Percentiles rank a stretch among this genome's conserved stretches.
Conservation (phyloP, 2,329 filamentous ascomycete species). For the Colletotrichum sp. region DNA sequence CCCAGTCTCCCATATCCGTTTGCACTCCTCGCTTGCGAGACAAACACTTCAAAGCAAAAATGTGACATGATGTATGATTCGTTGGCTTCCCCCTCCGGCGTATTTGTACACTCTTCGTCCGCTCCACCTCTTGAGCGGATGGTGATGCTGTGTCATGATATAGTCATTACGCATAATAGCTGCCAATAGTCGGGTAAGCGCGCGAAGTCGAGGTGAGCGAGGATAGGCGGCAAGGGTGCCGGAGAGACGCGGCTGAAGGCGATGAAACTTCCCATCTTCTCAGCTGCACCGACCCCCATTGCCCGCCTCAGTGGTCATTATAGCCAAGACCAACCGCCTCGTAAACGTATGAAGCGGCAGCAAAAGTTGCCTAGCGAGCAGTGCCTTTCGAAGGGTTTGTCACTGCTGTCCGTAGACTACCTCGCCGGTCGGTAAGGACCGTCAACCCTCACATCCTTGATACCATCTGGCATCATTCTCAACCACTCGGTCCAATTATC, state of each 20-base stretch:
- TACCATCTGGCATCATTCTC: slow-evolving; percentile 61
- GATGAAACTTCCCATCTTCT: not conserved
- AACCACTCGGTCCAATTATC: slow-evolving; percentile 65
- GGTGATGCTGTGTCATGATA: not conserved
- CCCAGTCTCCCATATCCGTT: not conserved
- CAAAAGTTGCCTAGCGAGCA: not conserved
- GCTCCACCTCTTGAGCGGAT: not conserved
- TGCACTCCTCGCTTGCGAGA: not conserved
- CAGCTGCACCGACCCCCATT: not conserved
- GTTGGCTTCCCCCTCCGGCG: not conserved
- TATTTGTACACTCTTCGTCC: not conserved
- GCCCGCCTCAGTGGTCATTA: not conserved
- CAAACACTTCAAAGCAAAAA: not conserved
- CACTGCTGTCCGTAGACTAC: not conserved
- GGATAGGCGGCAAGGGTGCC: not conserved
- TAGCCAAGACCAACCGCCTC: not conserved
- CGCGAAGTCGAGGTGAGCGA: not conserved
- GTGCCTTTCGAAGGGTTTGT: not conserved
- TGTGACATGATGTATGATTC: not conserved
- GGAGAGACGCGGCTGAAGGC: not conserved
- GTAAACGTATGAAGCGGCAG: slow-evolving; percentile 12
- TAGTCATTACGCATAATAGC: not conserved
- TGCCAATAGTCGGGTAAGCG: not conserved
- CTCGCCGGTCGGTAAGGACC: slow-evolving; percentile 51
- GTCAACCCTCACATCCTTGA: slow-evolving; percentile 61